Conservation (phyloP, 2,329 filamentous ascomycete genomes). For the Aspergillus flavus region DNA sequence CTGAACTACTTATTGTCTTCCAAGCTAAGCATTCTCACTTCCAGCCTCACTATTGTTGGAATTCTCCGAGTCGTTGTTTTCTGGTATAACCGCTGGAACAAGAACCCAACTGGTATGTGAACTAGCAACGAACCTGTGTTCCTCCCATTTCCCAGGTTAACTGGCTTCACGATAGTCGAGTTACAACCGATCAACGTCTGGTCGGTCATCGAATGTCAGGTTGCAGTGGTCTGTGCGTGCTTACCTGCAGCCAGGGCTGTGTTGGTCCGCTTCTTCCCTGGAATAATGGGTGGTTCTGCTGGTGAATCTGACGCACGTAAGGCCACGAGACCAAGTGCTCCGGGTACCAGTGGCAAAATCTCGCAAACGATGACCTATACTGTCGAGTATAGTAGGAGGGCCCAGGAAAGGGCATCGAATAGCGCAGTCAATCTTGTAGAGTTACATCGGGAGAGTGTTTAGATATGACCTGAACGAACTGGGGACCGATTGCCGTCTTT, state of each 20-base stretch:
- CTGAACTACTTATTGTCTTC: not conserved
- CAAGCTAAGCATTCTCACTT: not conserved
- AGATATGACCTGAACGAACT: not conserved
- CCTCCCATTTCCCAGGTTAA: not conserved
- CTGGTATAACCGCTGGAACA: constrained; percentile 26
- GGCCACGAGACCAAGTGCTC: constrained; percentile 7
- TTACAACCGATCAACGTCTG: constrained; percentile 31
- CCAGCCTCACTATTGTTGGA: constrained; percentile 26
- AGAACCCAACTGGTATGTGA: constrained; percentile 20
- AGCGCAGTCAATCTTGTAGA: constrained; percentile 21
- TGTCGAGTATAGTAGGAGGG: constrained; percentile 23
- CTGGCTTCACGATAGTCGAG: constrained; percentile 9
- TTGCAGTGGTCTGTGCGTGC: constrained; percentile 31
- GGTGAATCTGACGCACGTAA: constrained; percentile 15
- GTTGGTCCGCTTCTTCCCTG: constrained; percentile 23
- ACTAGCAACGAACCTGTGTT: too few species aligned
- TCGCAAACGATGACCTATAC: constrained; percentile 29
- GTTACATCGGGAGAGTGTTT: not conserved
- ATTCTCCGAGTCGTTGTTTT: constrained; percentile 31
- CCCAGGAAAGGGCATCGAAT: constrained; percentile 11
- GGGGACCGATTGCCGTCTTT: not conserved
- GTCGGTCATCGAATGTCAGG: constrained; percentile 32
- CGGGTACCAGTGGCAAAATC: constrained; percentile 19
- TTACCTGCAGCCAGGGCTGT: constrained; percentile 29
- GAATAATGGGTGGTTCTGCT: constrained; percentile 15